Percentiles rank a stretch among this genome's conserved stretches.
Evolutionary conservation across 192 early-diverging fungal species (phyloP).

Genomic region (Oehlia diaphana): DNA sequence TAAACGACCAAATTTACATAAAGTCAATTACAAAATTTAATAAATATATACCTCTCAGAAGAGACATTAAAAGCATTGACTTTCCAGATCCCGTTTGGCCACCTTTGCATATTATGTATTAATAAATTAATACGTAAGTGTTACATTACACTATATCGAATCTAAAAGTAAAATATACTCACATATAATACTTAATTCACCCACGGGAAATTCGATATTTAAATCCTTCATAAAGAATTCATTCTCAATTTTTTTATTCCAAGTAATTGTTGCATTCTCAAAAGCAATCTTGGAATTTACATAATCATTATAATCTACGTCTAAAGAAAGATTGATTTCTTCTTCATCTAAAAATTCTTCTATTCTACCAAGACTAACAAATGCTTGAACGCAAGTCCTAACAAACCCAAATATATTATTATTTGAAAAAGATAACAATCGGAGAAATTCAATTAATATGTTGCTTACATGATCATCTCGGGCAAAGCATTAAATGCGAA

Average conservation of each 20-base stretch:
- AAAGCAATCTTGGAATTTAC: slow-evolving; percentile 40
- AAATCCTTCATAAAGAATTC: slow-evolving; percentile 66
- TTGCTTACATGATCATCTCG: slow-evolving; percentile 53
- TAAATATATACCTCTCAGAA: slow-evolving; percentile 61
- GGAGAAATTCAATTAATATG: not conserved
- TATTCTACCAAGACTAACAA: slow-evolving; percentile 70
- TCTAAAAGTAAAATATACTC: not conserved
- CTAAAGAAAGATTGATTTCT: slow-evolving; percentile 46
- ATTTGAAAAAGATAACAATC: not conserved
- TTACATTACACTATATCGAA: too few species aligned
- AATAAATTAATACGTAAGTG: not conserved
- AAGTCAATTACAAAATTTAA: not conserved
- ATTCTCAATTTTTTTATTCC: slow-evolving; percentile 35
- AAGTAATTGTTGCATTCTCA: slow-evolving; percentile 51
- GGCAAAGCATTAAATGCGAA: slow-evolving; percentile 63
- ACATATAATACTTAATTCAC: slow-evolving; percentile 74
- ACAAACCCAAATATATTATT: not conserved
- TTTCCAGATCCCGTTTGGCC: slow-evolving; percentile 93
- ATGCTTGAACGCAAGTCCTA: slow-evolving; percentile 40
- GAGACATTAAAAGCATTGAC: slow-evolving; percentile 71
- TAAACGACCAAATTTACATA: not conserved
- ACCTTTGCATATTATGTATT: slow-evolving; percentile 2
- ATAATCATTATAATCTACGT: not conserved
- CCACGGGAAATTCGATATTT: slow-evolving; percentile 65
- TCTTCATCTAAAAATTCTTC: slow-evolving; percentile 73